Evolutionary conservation across 2,329 filamentous ascomycete genomes (phyloP), one percentile per base, ranked within the genome.

Genomic region (Epichloe uncinata): DNA sequence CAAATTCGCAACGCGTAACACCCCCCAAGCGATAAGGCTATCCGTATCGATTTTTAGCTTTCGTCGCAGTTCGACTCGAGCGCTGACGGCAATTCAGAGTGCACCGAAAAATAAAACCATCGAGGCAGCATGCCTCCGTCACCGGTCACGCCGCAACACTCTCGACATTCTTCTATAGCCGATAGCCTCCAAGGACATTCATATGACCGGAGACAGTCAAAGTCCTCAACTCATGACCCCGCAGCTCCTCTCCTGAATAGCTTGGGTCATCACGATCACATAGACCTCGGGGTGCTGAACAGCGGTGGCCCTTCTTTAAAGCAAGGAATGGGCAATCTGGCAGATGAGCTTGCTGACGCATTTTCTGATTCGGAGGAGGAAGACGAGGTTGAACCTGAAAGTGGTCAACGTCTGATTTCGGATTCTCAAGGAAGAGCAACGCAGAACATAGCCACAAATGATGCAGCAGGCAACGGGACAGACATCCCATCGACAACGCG

Each of bases 341-440:
- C 87, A 2, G 87, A 91, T 65, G 87, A 93, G 65, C 70, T 93
- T 45, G 87, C 84, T 1, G 85, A 85, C 60, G 81, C 82, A 4
- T 79, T 85, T 63, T 80, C 78, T 42, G 81, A 80, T 35, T 83
- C 80, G 8, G 79, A 77, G 50, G 81, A 79, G 40, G 79, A 81
- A 53, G 81, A 79, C 38, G 79, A 81, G 38, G 75, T 74, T 18
- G 73, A 74, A 42, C 71, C 73, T 18, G 64, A 58, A 52, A 68
- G 72, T 35, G 69, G 71, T 12, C 48, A 49, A 36, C n/a, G 42
- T 35, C 22, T 3, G 38, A 35, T 26, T 18, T n/a, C 12, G 26
- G 15, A 37, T 18, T 37, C 33, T 5, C 13, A 45, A 30, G 38
- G 12, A 36, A 41, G 8, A 40, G 33, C 38, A 47, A 40, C 4